Conservation (phyloP, 805 yeast species). For the Yamadazyma takamatsuzukensis region DNA sequence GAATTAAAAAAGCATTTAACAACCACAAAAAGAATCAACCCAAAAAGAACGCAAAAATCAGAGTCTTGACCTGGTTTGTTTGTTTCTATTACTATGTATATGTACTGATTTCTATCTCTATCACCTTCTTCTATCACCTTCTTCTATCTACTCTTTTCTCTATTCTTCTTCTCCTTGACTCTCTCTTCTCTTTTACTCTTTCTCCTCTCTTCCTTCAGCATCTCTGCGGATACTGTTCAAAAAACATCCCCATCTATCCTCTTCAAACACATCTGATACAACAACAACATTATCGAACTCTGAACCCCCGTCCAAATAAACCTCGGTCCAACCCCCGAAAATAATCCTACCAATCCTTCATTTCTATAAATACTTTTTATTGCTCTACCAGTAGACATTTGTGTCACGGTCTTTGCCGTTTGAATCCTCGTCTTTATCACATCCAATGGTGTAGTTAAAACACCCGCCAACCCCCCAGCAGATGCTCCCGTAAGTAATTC, state of each 20-base stretch:
- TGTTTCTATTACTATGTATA: no score
- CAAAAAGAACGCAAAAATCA: no score
- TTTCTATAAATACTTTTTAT: conserved; percentile 47
- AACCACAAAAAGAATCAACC: no score
- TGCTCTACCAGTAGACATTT: conserved; percentile 28
- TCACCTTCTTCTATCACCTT: no score
- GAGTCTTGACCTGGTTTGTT: no score
- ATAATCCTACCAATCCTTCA: conserved; percentile 79
- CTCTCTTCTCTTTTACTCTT: neutral
- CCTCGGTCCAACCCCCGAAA: conserved; percentile 95
- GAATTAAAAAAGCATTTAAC: no score
- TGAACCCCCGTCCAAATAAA: conserved; percentile 96
- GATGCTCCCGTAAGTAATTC: conserved; percentile 90
- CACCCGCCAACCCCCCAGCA: conserved; percentile 93
- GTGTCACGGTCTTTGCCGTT: conserved; percentile 53
- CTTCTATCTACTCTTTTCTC: neutral
- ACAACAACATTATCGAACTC: conserved; percentile 86
- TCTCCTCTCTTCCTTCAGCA: neutral
- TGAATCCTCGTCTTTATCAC: conserved; percentile 91
- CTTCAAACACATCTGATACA: conserved; percentile 77
- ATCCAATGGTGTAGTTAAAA: conserved; percentile 85
- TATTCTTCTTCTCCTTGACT: neutral
- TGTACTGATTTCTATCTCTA: no score
- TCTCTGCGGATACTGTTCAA: no score
- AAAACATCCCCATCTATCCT: no score